Evolutionary conservation across 495 filamentous ascomycete genomes (phyloP).

Genomic region (Aspergillus leporis): DNA sequence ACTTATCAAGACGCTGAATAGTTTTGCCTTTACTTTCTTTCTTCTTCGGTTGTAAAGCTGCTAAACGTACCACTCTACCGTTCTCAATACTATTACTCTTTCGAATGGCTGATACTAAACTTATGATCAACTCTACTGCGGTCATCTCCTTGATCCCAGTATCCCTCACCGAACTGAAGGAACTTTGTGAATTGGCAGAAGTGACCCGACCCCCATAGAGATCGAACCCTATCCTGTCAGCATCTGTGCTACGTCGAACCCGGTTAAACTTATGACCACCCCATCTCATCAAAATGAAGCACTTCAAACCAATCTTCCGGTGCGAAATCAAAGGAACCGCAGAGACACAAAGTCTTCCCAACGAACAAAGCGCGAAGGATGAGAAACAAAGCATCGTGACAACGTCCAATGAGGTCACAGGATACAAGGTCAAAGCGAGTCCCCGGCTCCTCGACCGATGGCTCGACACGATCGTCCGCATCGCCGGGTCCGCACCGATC

Average conservation of each 20-base stretch:
- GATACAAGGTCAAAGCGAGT: not conserved
- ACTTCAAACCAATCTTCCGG: not conserved
- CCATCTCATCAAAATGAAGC: not conserved
- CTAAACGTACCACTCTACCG: not conserved
- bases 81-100: not conserved
- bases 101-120: not conserved
- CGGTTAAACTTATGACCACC: not conserved
- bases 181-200: not conserved
- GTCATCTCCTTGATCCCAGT: not conserved
- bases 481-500: slow-evolving; percentile 28
- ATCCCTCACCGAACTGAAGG: not conserved
- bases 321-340: not conserved
- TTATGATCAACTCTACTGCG: not conserved
- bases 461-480: slow-evolving; percentile 29
- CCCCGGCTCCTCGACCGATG: slow-evolving; percentile 28
- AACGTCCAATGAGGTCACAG: not conserved
- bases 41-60: not conserved
- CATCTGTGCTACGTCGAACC: not conserved
- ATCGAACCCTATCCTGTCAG: not conserved
- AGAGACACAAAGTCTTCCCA: not conserved
- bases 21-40: not conserved
- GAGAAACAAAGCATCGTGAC: not conserved
- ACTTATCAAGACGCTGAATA: not conserved
- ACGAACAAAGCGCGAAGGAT: not conserved
- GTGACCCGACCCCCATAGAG: not conserved